These are phyloP conservation scores for Fusarium sp. DNA, from an alignment of 2,329 filamentous ascomycete species.

Conservation along the genomic window DNA sequence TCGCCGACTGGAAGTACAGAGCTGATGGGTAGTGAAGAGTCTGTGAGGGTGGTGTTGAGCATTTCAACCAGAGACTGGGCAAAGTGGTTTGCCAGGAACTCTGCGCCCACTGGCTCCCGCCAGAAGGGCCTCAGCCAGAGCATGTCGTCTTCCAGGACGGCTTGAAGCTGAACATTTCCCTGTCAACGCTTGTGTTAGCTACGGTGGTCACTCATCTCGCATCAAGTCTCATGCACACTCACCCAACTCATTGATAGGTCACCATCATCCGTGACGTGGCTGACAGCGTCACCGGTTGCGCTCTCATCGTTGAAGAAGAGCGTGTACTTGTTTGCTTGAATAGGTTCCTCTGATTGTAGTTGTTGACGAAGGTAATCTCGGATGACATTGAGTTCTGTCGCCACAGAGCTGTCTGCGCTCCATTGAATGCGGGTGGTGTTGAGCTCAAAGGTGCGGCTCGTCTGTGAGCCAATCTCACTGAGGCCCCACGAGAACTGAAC, in stretches of 20 bases:
- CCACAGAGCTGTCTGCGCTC: slow-evolving; percentile 28
- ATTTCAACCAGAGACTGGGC: slow-evolving; percentile 37
- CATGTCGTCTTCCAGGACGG: slow-evolving; percentile 25
- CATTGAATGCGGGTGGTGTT: slow-evolving; percentile 39
- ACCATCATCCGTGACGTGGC: slow-evolving; percentile 17
- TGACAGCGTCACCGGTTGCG: slow-evolving; percentile 24
- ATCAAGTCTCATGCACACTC: slow-evolving; percentile 1
- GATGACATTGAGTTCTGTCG: slow-evolving; percentile 31
- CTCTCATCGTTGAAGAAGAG: slow-evolving; percentile 42
- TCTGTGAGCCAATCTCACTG: slow-evolving; percentile 22
- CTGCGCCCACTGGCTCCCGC: slow-evolving; percentile 41
- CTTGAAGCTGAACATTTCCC: slow-evolving; percentile 42
- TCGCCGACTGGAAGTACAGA: slow-evolving; percentile 37
- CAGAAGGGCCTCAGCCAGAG: slow-evolving; percentile 38
- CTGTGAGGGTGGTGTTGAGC: slow-evolving; percentile 38
- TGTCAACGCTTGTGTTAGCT: slow-evolving; percentile 16
- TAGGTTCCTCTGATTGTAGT: slow-evolving; percentile 9
- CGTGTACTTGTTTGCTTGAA: slow-evolving; percentile 11
- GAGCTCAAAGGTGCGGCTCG: slow-evolving; percentile 34
- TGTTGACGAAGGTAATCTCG: slow-evolving; percentile 30
- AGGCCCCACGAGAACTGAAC: slow-evolving; percentile 40
- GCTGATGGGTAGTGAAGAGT: slow-evolving; percentile 13
- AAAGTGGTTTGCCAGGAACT: slow-evolving; percentile 41
- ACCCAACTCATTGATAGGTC: slow-evolving; percentile 37
- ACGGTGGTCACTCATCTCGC: not conserved